Base-by-base conservation (phyloP, 2,329 filamentous ascomycete genomes). In the Pseudogymnoascus sp. region DNA sequence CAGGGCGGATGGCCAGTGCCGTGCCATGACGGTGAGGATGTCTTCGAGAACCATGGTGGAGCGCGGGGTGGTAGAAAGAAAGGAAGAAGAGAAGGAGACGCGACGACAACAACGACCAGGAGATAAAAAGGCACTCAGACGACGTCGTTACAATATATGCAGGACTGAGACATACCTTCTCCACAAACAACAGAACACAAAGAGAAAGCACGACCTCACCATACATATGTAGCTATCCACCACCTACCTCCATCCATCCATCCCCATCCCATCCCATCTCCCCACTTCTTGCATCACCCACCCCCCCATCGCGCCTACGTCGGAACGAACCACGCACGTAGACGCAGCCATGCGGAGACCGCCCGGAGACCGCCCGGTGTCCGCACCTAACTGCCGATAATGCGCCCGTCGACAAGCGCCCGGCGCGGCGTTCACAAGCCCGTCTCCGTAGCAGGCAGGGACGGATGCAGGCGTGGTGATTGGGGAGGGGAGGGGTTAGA, bases 1-100 rank as follows among this genome's bases (percentile, higher is more conserved):
- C 14, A 75, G 63, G 23, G 79, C 72, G 3, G 73, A 67, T 7
- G 76, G 72, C 81, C 81, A 84, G 71, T 83, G 76, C 8, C 65
- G 54, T 4, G 69, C 41, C 14, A 71, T 45, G 23, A 65, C 34
- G 21, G 62, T 48, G 8, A 69, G 7, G n/a, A 71, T 13, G 2
- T 67, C 63, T 60, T 70, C 67, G 19, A 63, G 43, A 41, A 65
- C 64, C 70, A 71, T 71, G n/a, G 25, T 62, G 23, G 28, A 51
- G 45, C 45, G 21, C 45, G 45, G 1, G 13, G 13, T 48, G 19
- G 14, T 1, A 25, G 13, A 21, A 28, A 51, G 3, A 8, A 10
- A 51, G 7, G 23, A 51, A 7, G 7, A 2, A 7, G 28, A 6
- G 8, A 28, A 51, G 45, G 2, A 51, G 45, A 28, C 23, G 45